Conservation (phyloP, 176 grass and related monocot species). For the Oryza officinalis region DNA sequence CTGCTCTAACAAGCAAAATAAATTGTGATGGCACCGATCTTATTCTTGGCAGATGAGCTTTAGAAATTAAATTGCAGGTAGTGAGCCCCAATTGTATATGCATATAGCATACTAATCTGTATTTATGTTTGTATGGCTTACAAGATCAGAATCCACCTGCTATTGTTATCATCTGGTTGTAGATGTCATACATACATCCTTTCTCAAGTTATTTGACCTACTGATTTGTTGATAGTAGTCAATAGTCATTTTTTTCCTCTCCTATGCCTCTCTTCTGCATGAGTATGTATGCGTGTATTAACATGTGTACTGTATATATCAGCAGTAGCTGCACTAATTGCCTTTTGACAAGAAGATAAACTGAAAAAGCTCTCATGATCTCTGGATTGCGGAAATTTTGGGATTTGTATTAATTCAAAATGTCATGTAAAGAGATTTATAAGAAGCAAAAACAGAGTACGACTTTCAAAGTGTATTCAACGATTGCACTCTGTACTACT, state of each 20-base stretch:
- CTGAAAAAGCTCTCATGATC: background rate
- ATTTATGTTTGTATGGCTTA: background rate
- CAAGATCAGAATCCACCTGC: background rate
- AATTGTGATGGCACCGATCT: too few relatives aligned
- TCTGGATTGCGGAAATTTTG: background rate
- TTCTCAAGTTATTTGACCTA: too few relatives aligned
- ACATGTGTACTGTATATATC: background rate
- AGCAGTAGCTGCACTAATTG: background rate
- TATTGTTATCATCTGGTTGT: background rate
- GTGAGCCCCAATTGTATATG: too few relatives aligned
- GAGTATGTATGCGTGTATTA: background rate
- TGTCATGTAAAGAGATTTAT: background rate
- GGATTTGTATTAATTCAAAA: background rate
- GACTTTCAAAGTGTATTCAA: background rate
- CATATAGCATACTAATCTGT: too few relatives aligned
- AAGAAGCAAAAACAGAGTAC: background rate
- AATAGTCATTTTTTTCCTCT: background rate
- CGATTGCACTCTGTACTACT: background rate
- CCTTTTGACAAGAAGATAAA: background rate
- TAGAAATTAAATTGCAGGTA: too few relatives aligned
- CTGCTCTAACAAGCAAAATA: too few relatives aligned
- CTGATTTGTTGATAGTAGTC: too few relatives aligned
- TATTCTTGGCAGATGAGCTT: too few relatives aligned
- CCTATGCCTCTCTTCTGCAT: background rate
- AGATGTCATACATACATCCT: background rate